Conservation (phyloP, 2,329 filamentous ascomycete species). For the Microsporum audouinii region DNA sequence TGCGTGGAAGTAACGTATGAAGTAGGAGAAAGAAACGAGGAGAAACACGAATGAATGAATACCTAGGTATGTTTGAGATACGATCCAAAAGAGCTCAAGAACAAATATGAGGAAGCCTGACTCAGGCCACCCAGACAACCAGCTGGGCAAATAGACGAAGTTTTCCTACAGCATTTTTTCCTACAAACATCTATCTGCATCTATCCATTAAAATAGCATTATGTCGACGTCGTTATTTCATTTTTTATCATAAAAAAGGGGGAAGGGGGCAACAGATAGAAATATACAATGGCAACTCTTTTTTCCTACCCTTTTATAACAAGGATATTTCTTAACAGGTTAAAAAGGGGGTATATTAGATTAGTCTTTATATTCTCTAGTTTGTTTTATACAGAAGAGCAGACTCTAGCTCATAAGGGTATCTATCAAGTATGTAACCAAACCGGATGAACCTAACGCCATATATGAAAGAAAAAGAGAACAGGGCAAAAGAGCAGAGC, state of each 20-base stretch:
- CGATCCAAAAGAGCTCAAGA: neutral
- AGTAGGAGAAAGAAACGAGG: neutral
- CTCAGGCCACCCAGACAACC: neutral
- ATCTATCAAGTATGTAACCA: neutral
- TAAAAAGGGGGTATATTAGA: neutral
- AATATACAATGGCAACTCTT: neutral
- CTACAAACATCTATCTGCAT: neutral
- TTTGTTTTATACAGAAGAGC: neutral
- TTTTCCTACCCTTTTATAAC: neutral
- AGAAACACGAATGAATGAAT: neutral
- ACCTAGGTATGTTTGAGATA: neutral
- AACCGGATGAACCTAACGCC: neutral
- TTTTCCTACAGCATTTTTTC: neutral
- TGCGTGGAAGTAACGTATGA: slow-evolving; percentile 51
- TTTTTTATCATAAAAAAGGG: neutral
- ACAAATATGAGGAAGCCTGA: neutral
- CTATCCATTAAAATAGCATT: neutral
- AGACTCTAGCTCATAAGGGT: neutral
- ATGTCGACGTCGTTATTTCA: neutral
- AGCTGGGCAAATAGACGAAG: neutral
- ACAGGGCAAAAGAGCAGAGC: neutral
- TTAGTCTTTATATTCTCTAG: neutral
- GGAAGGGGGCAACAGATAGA: neutral
- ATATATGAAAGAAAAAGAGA: neutral
- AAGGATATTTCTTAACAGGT: neutral